A percentile compares a stretch with the other conserved stretches of the same genome.
Evolutionary conservation across 306 rosid species (phyloP).

Genomic region (Cyclanthera cordifolia): DNA sequence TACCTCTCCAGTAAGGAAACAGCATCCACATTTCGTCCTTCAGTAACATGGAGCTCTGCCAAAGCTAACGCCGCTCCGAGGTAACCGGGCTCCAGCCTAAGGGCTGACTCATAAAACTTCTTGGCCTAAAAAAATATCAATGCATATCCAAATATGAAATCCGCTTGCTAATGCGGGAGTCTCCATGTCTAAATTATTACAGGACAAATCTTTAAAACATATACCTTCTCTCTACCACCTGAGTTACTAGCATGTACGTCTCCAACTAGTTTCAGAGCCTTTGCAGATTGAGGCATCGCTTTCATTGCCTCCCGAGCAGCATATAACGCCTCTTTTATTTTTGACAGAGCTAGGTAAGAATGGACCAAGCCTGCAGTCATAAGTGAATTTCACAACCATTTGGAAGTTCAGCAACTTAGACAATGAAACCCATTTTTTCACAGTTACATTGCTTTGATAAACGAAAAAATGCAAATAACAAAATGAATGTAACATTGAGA

Average conservation of each 20-base stretch:
- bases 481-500: constrained; percentile 17
- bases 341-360: constrained; percentile 72
- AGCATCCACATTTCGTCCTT: constrained; percentile 92
- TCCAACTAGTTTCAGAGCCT: constrained; percentile 91
- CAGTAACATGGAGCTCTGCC: constrained; percentile 96
- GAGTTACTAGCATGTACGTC: constrained; percentile 93
- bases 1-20: constrained; percentile 84
- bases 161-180: constrained; percentile 7
- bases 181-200: constrained; percentile 16
- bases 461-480: constrained; percentile 9
- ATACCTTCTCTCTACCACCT: constrained; percentile 92
- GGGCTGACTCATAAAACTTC: constrained; percentile 96
- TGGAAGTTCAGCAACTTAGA: constrained; percentile 14
- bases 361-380: constrained; percentile 76
- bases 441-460: constrained; percentile 10
- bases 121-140: constrained; percentile 54
- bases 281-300: constrained; percentile 99
- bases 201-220: constrained; percentile 5
- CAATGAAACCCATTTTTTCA: constrained; percentile 7
- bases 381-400: constrained; percentile 17
- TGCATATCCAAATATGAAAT: constrained; percentile 17
- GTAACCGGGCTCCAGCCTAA: constrained; percentile 96
- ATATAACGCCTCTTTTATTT: constrained; percentile 88
- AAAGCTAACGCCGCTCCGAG: constrained; percentile 97
- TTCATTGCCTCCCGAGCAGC: constrained; percentile 99